Evolutionary conservation across 2,329 filamentous ascomycete genomes (phyloP).

Genomic region (Celoporthe dispersa): DNA sequence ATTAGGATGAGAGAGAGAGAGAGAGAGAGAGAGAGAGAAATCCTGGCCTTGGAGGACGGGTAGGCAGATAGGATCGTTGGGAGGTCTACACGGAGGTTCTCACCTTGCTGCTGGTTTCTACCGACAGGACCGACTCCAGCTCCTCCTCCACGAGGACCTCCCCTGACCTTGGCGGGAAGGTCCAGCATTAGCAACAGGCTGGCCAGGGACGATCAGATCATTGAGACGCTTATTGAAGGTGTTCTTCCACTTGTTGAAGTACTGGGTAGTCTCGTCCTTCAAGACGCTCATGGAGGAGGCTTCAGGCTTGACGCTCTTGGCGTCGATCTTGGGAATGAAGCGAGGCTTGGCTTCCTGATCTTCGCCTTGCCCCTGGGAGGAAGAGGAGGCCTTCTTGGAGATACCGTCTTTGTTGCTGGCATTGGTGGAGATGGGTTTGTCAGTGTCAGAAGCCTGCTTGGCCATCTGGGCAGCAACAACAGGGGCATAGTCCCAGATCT

Average conservation of each 20-base stretch:
- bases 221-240: constrained; percentile 71
- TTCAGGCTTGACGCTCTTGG: constrained; percentile 35
- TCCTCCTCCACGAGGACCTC: constrained; percentile 36
- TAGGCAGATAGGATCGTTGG: too few relatives aligned
- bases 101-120: constrained; percentile 25
- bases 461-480: constrained; percentile 11
- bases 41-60: constrained; percentile 33
- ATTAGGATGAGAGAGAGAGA: too few relatives aligned
- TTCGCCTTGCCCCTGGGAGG: constrained; percentile 14
- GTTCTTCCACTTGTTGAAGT: constrained; percentile 82
- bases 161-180: constrained; percentile 35
- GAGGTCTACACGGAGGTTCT: not conserved
- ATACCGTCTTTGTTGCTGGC: constrained; percentile 11
- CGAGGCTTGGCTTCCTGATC: constrained; percentile 15
- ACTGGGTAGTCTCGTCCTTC: constrained; percentile 69
- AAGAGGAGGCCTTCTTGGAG: constrained; percentile 10
- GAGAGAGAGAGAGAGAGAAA: too few relatives aligned
- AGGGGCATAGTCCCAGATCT: constrained; percentile 28
- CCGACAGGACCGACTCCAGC: constrained; percentile 12
- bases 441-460: constrained; percentile 1
- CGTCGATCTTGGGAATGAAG: constrained; percentile 23
- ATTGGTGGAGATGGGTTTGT: not conserved
- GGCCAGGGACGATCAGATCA: constrained; percentile 63
- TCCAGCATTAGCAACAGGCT: constrained; percentile 35
- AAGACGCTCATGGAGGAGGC: constrained; percentile 55